A percentile compares a stretch with the other conserved stretches of the same genome.
phyloP scores from a whole-genome alignment of 2,329 filamentous ascomycete genomes.

The Aspergillus oerlinghausenensis region DNA sequence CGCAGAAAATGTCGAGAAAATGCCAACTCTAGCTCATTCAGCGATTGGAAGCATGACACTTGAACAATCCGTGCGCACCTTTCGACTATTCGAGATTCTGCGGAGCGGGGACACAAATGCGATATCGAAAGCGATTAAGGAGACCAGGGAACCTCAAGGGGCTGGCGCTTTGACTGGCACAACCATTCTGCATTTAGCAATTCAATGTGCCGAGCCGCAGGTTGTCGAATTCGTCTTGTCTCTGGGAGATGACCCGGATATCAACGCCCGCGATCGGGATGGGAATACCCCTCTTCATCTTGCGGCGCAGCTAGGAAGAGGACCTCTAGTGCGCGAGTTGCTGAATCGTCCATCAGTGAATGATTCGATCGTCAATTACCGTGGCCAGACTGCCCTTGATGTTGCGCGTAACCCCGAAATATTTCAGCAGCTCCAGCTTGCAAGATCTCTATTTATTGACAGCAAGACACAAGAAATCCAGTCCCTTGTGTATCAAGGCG shows the following conservation, averaged over 20 bases:
- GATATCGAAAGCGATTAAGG: slow-evolving; percentile 74
- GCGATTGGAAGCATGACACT: slow-evolving; percentile 52
- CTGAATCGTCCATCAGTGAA: slow-evolving; percentile 81
- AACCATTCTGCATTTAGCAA: slow-evolving; percentile 84
- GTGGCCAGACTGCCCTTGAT: slow-evolving; percentile 81
- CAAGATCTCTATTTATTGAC: slow-evolving; percentile 85
- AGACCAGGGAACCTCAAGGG: slow-evolving; percentile 52
- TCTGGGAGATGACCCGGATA: slow-evolving; percentile 64
- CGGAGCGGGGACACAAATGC: slow-evolving; percentile 84
- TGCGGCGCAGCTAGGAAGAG: slow-evolving; percentile 76
- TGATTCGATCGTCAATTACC: slow-evolving; percentile 78
- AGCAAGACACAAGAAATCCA: slow-evolving; percentile 80
- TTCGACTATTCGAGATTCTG: slow-evolving; percentile 88
- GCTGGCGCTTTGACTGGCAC: slow-evolving; percentile 58
- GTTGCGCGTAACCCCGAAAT: slow-evolving; percentile 89
- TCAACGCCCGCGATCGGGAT: slow-evolving; percentile 88
- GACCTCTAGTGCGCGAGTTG: slow-evolving; percentile 74
- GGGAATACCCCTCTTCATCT: slow-evolving; percentile 92
- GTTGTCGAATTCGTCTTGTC: slow-evolving; percentile 95
- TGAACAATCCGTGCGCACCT: slow-evolving; percentile 91
- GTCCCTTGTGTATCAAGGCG: slow-evolving; percentile 63
- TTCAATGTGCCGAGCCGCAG: slow-evolving; percentile 88
- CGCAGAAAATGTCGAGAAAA: slow-evolving; percentile 27
- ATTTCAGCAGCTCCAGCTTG: slow-evolving; percentile 88
- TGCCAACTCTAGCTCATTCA: slow-evolving; percentile 29